Base-by-base conservation (phyloP, 306 rosid species). In the Inga leiocalycina region DNA sequence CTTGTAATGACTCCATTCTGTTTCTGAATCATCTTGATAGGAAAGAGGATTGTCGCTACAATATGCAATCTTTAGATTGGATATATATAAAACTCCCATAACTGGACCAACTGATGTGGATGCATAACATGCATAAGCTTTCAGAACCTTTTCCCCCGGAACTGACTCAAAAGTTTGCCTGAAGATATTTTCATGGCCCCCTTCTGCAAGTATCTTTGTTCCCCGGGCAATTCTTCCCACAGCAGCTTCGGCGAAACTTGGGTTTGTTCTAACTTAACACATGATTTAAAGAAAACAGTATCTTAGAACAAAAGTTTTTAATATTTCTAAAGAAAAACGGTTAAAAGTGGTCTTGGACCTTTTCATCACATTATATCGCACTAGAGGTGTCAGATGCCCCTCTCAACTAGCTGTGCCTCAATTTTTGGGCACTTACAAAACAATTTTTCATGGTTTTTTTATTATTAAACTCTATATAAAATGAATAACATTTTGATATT, bases 1-100 rank as follows among this genome's bases (percentile, higher is more conserved):
- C 98, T 96, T 94, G 70, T 96, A 96, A 94, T 96, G 92, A 90
- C 95, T 96, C 98, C 99, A 96, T 88, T 96, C 97, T 6, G 90
- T 90, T 84, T 71, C 74, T 32, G 86, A 74, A 27, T 79, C 90
- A 44, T 77, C 22, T 85, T 77, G 85, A 85, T 91, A 96, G 24
- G 99, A 92, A 79, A 96, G 93, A 80, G 98, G 99, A 83, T 79
- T 89, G 85, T 96, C 98, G 44, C 99, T 96, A 73, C 95, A 88
- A 78, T 90, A 96, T 8, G 97, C 98, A 90, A 96, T 81, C 90
- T 96, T 96, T 57, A 83, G 92, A 0, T 97, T 81, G 30, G 99
- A 92, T 56, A 89, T 51, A 83, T 96, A 96, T 83, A 96, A 83
- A 56, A 85, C 73, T 48, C 90, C 90, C 88, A 87, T 82, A 67